These are phyloP conservation scores for Pseudevernia furfuracea DNA, from an alignment of 495 filamentous ascomycete species.

Conservation along the genomic window DNA sequence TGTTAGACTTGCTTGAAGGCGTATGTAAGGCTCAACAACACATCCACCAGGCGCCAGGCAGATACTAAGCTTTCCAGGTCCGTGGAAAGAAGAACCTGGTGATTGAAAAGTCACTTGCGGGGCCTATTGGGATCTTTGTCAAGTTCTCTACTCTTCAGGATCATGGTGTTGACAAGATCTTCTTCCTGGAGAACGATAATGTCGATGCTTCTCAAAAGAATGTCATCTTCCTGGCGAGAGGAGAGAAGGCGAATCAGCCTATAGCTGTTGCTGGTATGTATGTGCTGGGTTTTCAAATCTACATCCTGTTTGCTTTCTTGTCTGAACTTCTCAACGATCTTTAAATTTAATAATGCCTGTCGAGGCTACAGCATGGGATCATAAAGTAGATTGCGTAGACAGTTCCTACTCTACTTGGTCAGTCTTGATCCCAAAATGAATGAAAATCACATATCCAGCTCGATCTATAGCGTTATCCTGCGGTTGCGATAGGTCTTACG, in stretches of 20 bases:
- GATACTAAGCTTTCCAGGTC: constrained; percentile 51
- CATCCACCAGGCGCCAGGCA: constrained; percentile 22
- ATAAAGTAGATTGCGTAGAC: constrained; percentile 58
- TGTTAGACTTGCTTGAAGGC: constrained; percentile 79
- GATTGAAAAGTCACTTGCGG: constrained; percentile 82
- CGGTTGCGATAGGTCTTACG: constrained; percentile 33
- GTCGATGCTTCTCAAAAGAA: constrained; percentile 89
- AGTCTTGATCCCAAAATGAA: constrained; percentile 61
- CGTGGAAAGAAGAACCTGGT: constrained; percentile 98
- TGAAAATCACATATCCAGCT: constrained; percentile 20
- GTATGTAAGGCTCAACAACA: constrained; percentile 57
- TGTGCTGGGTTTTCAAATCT: constrained; percentile 8
- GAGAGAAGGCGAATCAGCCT: constrained; percentile 76
- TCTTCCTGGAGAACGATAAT: constrained; percentile 90
- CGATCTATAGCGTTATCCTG: constrained; percentile 38
- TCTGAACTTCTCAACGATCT: not conserved
- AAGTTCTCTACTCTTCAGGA: constrained; percentile 88
- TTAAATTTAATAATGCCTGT: not conserved
- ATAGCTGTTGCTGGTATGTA: constrained; percentile 82
- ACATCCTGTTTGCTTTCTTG: constrained; percentile 9
- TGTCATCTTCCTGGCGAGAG: constrained; percentile 84
- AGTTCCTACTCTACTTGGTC: constrained; percentile 51
- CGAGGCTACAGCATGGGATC: constrained; percentile 24
- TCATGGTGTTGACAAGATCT: constrained; percentile 94
- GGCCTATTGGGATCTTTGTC: constrained; percentile 80